Percentiles rank a stretch among this genome's conserved stretches.
phyloP scores from a whole-genome alignment of 176 grass and related monocot genomes.

The Carex parvula region DNA sequence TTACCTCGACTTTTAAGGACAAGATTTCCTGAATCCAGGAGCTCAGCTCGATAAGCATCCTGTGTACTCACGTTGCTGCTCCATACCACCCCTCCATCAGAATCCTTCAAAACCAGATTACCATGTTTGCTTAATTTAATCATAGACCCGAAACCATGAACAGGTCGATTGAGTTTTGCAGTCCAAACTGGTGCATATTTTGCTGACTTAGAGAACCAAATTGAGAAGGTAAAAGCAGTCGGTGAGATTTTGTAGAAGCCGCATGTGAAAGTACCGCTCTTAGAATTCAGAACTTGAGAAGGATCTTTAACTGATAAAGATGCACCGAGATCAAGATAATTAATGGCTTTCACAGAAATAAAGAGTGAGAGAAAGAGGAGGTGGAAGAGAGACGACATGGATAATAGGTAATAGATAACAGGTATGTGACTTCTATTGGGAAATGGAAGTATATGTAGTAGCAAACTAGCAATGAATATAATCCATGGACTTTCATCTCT shows the following conservation, averaged over 20 bases:
- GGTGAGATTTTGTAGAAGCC: slow-evolving; percentile 18
- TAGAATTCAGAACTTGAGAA: slow-evolving; percentile 16
- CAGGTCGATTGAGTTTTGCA: slow-evolving; percentile 13
- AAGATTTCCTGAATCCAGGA: slow-evolving; percentile 27
- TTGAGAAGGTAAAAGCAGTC: slow-evolving; percentile 30
- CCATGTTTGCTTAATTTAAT: slow-evolving; percentile 21
- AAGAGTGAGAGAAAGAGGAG: not conserved
- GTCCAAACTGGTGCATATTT: slow-evolving; percentile 16
- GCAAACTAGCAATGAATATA: no score
- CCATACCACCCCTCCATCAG: slow-evolving; percentile 11
- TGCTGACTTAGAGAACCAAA: slow-evolving; percentile 31
- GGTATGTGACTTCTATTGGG: not conserved
- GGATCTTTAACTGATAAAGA: slow-evolving; percentile 22
- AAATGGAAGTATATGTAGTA: not conserved
- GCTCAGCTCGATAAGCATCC: slow-evolving; percentile 10
- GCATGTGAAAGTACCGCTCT: slow-evolving; percentile 2
- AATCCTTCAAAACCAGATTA: slow-evolving; percentile 21
- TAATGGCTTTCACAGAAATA: not conserved
- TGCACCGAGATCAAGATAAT: not conserved
- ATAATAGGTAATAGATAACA: not conserved
- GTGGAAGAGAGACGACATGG: not conserved
- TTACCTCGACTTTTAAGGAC: slow-evolving; percentile 13
- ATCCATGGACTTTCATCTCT: not conserved
- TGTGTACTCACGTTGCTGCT: not conserved
- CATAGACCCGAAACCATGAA: not conserved